Evolutionary conservation across 768 basidiomycete species (phyloP).

Genomic region (Russula sp.): DNA sequence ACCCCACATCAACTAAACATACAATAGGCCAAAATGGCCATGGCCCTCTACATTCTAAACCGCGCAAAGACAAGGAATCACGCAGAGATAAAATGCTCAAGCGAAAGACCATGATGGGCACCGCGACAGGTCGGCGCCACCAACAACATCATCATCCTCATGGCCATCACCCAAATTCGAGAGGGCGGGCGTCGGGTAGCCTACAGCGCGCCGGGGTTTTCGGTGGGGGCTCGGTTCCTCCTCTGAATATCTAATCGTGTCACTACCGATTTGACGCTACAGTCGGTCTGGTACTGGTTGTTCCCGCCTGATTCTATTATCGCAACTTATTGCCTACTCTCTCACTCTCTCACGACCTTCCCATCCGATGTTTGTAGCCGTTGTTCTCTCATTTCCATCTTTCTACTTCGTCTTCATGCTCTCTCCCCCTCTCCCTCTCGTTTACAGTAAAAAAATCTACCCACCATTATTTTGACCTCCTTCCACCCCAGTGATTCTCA

Average conservation of each 20-base stretch:
- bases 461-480: neutral
- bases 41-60: conserved; percentile 42
- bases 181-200: conserved; percentile 49
- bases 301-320: neutral
- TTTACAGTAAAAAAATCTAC: neutral
- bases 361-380: neutral
- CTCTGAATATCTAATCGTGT: conserved; percentile 20
- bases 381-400: neutral
- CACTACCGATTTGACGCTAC: neutral
- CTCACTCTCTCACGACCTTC: neutral
- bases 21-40: conserved; percentile 29
- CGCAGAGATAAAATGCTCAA: conserved; percentile 57
- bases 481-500: neutral
- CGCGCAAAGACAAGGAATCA: conserved; percentile 48
- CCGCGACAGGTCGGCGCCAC: conserved; percentile 31
- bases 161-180: conserved; percentile 60
- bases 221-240: conserved; percentile 23
- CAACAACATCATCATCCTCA: conserved; percentile 48
- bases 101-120: conserved; percentile 46
- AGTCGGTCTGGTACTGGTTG: conserved; percentile 3
- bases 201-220: conserved; percentile 42
- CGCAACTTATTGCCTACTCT: neutral
- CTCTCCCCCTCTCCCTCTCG: neutral
- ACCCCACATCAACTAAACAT: conserved; percentile 47
- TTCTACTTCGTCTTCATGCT: neutral